These are phyloP conservation scores for Ophiocordyceps camponoti-saundersi DNA, from an alignment of 2,329 filamentous ascomycete species.

Conservation along the genomic window DNA sequence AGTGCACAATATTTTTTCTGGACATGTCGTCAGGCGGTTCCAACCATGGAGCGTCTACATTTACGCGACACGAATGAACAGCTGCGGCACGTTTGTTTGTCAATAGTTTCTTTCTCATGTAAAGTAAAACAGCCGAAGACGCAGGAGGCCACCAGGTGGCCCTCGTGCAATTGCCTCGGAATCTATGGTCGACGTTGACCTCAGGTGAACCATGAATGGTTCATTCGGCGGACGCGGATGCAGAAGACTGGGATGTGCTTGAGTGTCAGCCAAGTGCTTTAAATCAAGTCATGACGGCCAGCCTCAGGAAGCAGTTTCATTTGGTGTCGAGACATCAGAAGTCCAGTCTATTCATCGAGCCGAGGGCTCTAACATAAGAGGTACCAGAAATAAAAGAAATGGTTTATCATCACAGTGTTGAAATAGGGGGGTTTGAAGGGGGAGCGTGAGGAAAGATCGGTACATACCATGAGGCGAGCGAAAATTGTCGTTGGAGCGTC, in stretches of 20 bases:
- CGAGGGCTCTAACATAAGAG: slow-evolving; percentile 77
- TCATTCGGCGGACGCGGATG: background rate
- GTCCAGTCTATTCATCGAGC: slow-evolving; percentile 71
- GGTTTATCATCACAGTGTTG: slow-evolving; percentile 51
- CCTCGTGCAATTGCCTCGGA: background rate
- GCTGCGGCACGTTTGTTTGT: background rate
- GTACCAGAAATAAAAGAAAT: slow-evolving; percentile 74
- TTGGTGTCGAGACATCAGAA: slow-evolving; percentile 41
- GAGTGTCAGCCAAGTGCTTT: background rate
- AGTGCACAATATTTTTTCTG: background rate
- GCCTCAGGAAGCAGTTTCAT: background rate
- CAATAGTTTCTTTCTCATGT: slow-evolving; percentile 3
- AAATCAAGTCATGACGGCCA: background rate
- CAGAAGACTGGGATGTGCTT: background rate
- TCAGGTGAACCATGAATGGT: background rate
- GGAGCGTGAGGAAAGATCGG: background rate
- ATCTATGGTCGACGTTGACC: background rate
- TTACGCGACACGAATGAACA: background rate
- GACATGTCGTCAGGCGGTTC: background rate
- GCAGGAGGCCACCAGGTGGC: background rate
- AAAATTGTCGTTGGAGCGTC: background rate
- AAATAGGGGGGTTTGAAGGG: slow-evolving; percentile 1
- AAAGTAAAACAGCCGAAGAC: slow-evolving; percentile 6
- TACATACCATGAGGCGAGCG: slow-evolving; percentile 15
- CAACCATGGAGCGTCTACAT: background rate